Evolutionary conservation across 208 protist genomes (phyloP).

Genomic region (Crithidia acanthocephali): DNA sequence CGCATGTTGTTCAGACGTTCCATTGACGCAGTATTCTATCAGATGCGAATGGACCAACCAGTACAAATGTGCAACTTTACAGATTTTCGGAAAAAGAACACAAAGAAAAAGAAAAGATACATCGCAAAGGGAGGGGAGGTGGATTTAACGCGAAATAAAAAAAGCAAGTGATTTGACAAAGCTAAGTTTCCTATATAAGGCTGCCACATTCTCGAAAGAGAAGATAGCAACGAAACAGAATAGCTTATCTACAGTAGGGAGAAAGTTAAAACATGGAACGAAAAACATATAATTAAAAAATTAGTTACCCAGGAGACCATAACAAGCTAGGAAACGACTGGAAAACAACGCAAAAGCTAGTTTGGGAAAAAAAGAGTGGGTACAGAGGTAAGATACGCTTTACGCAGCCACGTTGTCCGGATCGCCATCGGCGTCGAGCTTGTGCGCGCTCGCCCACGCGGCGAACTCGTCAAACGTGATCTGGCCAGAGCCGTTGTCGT

Average conservation of each 20-base stretch:
- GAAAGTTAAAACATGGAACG: conserved; percentile 20
- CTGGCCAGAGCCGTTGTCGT: conserved; percentile 65
- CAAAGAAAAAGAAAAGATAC: conserved; percentile 23
- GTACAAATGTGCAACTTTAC: conserved; percentile 24
- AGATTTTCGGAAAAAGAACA: conserved; percentile 10
- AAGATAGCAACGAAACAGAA: conserved; percentile 25
- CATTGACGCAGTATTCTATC: conserved; percentile 6
- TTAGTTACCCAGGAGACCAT: conserved; percentile 9
- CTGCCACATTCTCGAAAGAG: conserved; percentile 8
- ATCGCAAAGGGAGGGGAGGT: conserved; percentile 12
- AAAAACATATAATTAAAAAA: conserved; percentile 16
- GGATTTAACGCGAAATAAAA: conserved; percentile 31
- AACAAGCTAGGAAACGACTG: conserved; percentile 11
- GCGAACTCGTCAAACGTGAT: conserved; percentile 88
- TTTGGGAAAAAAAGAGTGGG: background rate
- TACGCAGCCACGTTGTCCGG: conserved; percentile 37
- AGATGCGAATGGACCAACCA: conserved; percentile 2
- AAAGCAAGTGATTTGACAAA: conserved; percentile 1
- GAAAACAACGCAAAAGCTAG: conserved; percentile 10
- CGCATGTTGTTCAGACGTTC: conserved; percentile 3
- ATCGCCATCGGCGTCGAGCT: conserved; percentile 62
- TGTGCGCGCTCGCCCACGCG: conserved; percentile 52
- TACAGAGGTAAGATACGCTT: background rate
- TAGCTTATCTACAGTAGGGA: conserved; percentile 16
- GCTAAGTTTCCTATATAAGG: conserved; percentile 10